Base-by-base conservation (phyloP, 2,329 filamentous ascomycete genomes). In the Microsporum ferrugineum region DNA sequence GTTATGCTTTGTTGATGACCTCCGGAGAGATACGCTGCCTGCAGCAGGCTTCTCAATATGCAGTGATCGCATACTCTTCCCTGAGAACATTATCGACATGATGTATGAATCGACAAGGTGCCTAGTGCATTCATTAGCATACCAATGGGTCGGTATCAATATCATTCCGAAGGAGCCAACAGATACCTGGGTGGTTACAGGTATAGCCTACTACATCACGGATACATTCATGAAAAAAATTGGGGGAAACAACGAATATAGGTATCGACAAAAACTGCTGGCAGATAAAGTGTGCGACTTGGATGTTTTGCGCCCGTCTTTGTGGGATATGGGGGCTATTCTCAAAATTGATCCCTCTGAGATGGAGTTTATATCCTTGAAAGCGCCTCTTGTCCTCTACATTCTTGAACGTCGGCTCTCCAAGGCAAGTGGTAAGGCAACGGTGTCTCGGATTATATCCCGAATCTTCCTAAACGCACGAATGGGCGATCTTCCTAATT, bases 91-190 rank as follows among this genome's bases (percentile, higher is more conserved):
- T 39, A 86, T 95, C 67, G 92, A 99, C 68, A 86, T 86, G 0
- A 85, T 96, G 68, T 85, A 94, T 66, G 85, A 89, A 34, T 87
- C 88, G 8, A 95, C 90, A 2, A 83, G 91, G 63, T 85, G 84
- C 60, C 77, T 99, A 23, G 87, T 95, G 6, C 88, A 94, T 71
- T 86, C 91, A 0, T 79, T 97, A 56, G 89, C 94, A 8, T 89
- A 86, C 62, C 94, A 99, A 72, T 99, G 92, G 88, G 89, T 94
- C 65, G 94, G 94, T 14, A 87, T 99, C 65, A 91, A 91, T 70
- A 88, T 99, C 66, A 87, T 95, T 56, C 87, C 94, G 0, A 89
- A 91, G 69, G 85, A 87, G 45, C 84, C 86, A 17, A 81, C 82
- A 58, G 94, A 99, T 72, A 84, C 86, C 60, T 99, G 94, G 94